Evolutionary conservation across 768 basidiomycete species (phyloP), one percentile per base, ranked within the genome.

Genomic region (Mycena maculata): DNA sequence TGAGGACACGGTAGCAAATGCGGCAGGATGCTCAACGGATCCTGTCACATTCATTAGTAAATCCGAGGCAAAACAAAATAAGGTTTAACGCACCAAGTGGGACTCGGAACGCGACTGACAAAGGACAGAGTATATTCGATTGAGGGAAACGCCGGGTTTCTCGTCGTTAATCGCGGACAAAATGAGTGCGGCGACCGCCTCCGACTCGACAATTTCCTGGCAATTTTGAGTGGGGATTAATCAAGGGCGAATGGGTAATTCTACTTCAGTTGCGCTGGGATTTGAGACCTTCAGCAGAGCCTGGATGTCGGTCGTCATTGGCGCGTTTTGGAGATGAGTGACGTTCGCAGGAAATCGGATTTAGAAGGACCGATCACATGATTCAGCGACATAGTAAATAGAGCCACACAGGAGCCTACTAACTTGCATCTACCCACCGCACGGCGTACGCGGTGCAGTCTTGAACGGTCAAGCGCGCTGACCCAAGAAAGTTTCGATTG

Each of bases 21-120:
- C 2, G 85, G 82, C n/a, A 87, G 55, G 9, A 77, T 70, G 59
- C 82, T 76, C 60, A 88, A 73, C 3, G 85, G 80, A 73, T 86
- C 84, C 85, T 86, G 64, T 62, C 69, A 48, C 22, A 49, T 5
- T 20, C 45, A 44, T 28, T 9, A 31, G 25, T 18, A 22, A 60
- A 41, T 23, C 18, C 18, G 41, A 42, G 8, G 13, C 25, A 25
- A n/a, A 23, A 18, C n/a, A 20, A 52, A 22, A 25, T 33, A 41
- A 8, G 13, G 52, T 33, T 28, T 44, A 33, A 72, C 66, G 52
- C 56, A 77, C 76, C 25, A 75, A 70, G 42, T 74, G 64, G 41
- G 67, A 69, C 61, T 76, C 71, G 65, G 69, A 67, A 63, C 72
- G 71, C 12, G 69, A 63, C 31, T 70, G 66, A 7, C 65, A 72